These are phyloP conservation scores for Ceratocystis ficicola DNA, from an alignment of 2,329 filamentous ascomycete genomes.

Conservation along the genomic window DNA sequence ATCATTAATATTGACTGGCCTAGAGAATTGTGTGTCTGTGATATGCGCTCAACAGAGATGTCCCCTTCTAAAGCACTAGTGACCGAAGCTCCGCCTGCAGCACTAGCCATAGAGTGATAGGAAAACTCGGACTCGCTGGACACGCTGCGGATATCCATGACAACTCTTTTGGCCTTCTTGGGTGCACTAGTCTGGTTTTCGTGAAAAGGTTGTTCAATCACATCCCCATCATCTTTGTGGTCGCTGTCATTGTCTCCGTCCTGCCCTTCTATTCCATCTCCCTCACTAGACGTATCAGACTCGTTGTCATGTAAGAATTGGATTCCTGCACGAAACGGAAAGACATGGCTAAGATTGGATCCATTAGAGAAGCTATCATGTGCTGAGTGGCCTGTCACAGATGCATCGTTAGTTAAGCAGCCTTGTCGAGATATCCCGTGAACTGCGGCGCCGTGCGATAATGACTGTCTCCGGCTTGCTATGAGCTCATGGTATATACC, in stretches of 20 bases:
- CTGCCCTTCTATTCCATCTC: background rate
- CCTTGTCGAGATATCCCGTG: slow-evolving; percentile 30
- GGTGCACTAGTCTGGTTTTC: slow-evolving; percentile 25
- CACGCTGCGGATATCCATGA: slow-evolving; percentile 79
- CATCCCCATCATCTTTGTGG: slow-evolving; percentile 35
- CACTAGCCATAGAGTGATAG: slow-evolving; percentile 53
- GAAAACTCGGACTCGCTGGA: slow-evolving; percentile 79
- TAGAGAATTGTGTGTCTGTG: slow-evolving; percentile 54
- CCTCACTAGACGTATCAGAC: slow-evolving; percentile 30
- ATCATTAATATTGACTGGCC: slow-evolving; percentile 86
- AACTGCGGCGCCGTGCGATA: background rate
- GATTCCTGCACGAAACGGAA: slow-evolving; percentile 52
- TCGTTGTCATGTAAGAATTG: background rate
- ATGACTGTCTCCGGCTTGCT: slow-evolving; percentile 16
- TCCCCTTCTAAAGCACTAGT: slow-evolving; percentile 69
- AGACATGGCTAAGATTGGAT: slow-evolving; percentile 66
- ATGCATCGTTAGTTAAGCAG: slow-evolving; percentile 29
- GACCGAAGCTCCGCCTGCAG: slow-evolving; percentile 64
- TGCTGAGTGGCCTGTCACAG: slow-evolving; percentile 31
- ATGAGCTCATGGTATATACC: slow-evolving; percentile 16
- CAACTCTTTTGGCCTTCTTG: slow-evolving; percentile 62
- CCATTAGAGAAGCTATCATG: slow-evolving; percentile 38
- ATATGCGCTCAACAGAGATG: slow-evolving; percentile 65
- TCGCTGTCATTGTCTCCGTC: slow-evolving; percentile 9
- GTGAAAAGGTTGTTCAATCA: slow-evolving; percentile 19